Percentiles rank a stretch among this genome's conserved stretches.
Conservation (phyloP, 2,329 filamentous ascomycete genomes). For the Phialophora macrospora region DNA sequence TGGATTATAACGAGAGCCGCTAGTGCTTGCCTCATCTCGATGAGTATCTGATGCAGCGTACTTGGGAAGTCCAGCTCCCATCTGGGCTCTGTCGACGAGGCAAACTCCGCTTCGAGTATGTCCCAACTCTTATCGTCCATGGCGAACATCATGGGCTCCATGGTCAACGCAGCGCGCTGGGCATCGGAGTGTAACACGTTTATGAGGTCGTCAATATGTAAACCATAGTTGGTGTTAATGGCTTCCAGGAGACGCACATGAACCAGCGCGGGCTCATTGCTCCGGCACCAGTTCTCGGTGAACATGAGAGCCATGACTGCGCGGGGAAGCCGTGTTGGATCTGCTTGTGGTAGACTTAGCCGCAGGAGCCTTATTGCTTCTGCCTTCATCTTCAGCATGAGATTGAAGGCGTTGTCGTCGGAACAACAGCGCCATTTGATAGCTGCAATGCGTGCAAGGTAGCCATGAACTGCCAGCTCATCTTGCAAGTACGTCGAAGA, state of each 20-base stretch:
- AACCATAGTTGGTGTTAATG: constrained; percentile 15
- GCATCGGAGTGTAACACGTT: constrained; percentile 20
- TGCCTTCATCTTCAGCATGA: constrained; percentile 22
- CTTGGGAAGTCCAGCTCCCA: neutral
- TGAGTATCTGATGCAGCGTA: neutral
- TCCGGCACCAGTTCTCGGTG: constrained; percentile 20
- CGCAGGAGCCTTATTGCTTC: constrained; percentile 22
- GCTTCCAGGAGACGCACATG: constrained; percentile 16
- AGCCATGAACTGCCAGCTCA: constrained; percentile 18
- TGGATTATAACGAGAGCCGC: constrained; percentile 7
- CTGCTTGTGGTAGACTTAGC: constrained; percentile 6
- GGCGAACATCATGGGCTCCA: constrained; percentile 7
- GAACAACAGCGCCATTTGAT: constrained; percentile 14
- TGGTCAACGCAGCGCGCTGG: constrained; percentile 18
- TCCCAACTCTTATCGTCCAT: constrained; percentile 17
- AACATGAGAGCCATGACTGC: constrained; percentile 20
- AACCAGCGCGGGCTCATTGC: constrained; percentile 10
- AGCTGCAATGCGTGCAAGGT: constrained; percentile 17
- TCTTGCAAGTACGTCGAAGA: constrained; percentile 22
- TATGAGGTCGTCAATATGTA: constrained; percentile 15
- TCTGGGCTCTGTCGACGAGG: neutral
- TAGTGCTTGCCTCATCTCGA: constrained; percentile 16
- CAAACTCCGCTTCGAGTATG: constrained; percentile 11
- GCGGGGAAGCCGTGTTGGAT: constrained; percentile 2
- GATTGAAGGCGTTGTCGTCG: constrained; percentile 4